phyloP scores from a whole-genome alignment of 2,329 filamentous ascomycete species.

The Reticulascus tulasneorum region DNA sequence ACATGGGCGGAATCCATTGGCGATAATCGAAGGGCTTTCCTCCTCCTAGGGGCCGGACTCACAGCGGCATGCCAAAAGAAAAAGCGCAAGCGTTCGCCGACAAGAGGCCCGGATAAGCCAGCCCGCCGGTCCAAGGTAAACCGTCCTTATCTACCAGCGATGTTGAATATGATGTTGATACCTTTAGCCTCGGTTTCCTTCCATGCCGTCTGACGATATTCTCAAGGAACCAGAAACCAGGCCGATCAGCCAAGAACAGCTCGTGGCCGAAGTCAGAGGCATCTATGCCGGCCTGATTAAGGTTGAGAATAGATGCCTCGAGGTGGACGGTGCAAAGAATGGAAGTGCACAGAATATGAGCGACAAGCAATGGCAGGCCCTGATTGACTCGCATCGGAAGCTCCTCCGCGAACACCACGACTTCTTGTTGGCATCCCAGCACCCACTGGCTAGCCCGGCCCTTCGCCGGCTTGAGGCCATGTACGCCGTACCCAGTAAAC shows the following conservation, averaged over 20 bases:
- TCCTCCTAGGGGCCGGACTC: no score
- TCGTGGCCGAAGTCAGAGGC: conserved; percentile 75
- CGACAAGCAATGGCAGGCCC: conserved; percentile 75
- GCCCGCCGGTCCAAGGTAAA: no score
- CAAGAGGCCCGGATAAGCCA: no score
- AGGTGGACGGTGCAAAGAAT: conserved; percentile 64
- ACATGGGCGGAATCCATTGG: no score
- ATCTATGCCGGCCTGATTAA: conserved; percentile 82
- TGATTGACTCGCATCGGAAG: conserved; percentile 78
- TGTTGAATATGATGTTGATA: no score
- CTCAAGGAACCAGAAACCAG: conserved; percentile 56
- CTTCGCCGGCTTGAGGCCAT: conserved; percentile 69
- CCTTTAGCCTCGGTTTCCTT: no score
- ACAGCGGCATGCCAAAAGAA: no score
- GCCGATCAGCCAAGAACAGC: conserved; percentile 71
- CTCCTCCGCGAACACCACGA: conserved; percentile 80
- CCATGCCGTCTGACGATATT: no score
- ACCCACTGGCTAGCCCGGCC: conserved; percentile 69
- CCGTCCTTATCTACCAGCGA: no score
- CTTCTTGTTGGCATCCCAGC: conserved; percentile 82
- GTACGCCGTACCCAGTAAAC: conserved; percentile 85
- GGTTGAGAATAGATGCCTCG: conserved; percentile 84
- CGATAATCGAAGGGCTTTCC: no score
- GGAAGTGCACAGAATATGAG: conserved; percentile 39
- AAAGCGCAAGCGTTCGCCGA: no score